These are phyloP conservation scores for Amanita pseudoporphyria DNA, from an alignment of 768 basidiomycete species.

Conservation along the genomic window DNA sequence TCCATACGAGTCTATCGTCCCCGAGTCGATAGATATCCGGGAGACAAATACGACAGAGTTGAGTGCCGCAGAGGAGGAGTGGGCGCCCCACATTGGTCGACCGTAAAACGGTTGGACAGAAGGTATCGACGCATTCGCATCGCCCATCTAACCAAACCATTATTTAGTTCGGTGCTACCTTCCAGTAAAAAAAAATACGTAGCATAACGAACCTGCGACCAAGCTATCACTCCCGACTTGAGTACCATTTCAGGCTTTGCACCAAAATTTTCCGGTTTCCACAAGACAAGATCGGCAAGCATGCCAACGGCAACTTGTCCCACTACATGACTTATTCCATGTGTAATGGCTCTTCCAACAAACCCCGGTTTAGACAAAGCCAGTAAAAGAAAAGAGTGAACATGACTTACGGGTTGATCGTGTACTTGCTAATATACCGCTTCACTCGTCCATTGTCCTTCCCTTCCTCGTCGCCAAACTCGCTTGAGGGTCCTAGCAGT, in stretches of 20 bases:
- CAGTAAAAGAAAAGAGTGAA: background rate
- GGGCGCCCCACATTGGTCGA: slow-evolving; percentile 90
- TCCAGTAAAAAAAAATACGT: background rate
- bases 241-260: slow-evolving; percentile 89
- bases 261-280: slow-evolving; percentile 93
- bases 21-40: slow-evolving; percentile 47
- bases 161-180: background rate
- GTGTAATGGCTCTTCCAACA: slow-evolving; percentile 73
- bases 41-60: slow-evolving; percentile 89
- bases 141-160: slow-evolving; percentile 65
- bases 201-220: slow-evolving; percentile 57
- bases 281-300: slow-evolving; percentile 90
- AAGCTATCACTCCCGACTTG: slow-evolving; percentile 90
- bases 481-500: slow-evolving; percentile 59
- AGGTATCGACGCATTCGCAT: slow-evolving; percentile 94
- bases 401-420: slow-evolving; percentile 82
- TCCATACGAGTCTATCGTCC: slow-evolving; percentile 53
- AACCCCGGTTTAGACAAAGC: slow-evolving; percentile 1
- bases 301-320: slow-evolving; percentile 77
- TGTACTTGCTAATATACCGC: slow-evolving; percentile 93
- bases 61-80: slow-evolving; percentile 67
- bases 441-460: slow-evolving; percentile 88
- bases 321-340: slow-evolving; percentile 82
- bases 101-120: slow-evolving; percentile 85
- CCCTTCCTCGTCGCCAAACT: slow-evolving; percentile 59